phyloP scores from a whole-genome alignment of 768 basidiomycete genomes.

The Boletus vinaceobasis region DNA sequence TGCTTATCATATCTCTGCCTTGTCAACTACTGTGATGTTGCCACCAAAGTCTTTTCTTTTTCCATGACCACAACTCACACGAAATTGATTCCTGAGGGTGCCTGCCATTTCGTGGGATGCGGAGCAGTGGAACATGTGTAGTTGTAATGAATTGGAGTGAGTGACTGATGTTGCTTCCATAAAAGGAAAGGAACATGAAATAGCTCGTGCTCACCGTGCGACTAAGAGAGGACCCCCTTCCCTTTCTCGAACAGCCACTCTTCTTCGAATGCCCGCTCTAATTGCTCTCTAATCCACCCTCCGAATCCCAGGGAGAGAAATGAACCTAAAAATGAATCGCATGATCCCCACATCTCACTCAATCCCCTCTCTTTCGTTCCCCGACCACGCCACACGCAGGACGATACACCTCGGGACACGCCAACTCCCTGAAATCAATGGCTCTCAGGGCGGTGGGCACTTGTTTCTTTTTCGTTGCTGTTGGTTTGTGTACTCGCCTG shows the following conservation, averaged over 20 bases:
- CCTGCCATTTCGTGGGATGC: too few species aligned
- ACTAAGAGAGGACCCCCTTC: not conserved
- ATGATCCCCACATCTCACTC: not conserved
- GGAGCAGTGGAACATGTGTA: too few species aligned
- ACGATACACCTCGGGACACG: conserved; percentile 16
- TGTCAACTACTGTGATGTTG: too few species aligned
- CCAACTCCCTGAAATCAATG: conserved; percentile 46
- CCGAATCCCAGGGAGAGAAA: not conserved
- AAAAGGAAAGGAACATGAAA: too few species aligned
- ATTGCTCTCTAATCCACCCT: too few species aligned
- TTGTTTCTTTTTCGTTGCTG: not conserved
- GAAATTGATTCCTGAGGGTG: too few species aligned
- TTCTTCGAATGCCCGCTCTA: not conserved
- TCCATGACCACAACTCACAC: too few species aligned
- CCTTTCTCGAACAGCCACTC: not conserved
- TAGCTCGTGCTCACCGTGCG: conserved; percentile 4
- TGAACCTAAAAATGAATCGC: not conserved
- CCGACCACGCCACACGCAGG: not conserved
- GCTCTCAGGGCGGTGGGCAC: conserved; percentile 46
- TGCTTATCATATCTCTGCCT: too few species aligned
- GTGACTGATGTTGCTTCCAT: too few species aligned
- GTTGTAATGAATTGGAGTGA: too few species aligned
- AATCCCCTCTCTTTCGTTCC: not conserved
- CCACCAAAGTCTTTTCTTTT: too few species aligned
- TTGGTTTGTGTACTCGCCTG: not conserved